Conservation (phyloP, 495 filamentous ascomycete species). For the Tuber umbilicatum region DNA sequence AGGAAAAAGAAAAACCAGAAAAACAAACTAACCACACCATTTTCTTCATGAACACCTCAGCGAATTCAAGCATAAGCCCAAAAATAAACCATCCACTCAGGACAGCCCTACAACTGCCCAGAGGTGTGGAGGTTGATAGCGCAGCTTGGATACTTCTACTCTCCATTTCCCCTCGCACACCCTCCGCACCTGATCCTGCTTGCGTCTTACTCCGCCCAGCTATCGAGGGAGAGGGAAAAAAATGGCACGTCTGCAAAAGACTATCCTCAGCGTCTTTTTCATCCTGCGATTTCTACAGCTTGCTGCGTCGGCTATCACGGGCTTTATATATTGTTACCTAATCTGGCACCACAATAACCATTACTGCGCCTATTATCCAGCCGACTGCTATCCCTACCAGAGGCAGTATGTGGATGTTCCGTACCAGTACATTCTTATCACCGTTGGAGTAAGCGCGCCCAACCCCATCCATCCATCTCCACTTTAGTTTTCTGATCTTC, state of each 20-base stretch:
- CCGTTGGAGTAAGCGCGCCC: background rate
- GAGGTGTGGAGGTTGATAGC: background rate
- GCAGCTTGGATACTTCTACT: background rate
- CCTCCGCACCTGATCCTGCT: background rate
- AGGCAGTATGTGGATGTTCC: background rate
- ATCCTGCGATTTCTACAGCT: conserved; percentile 10
- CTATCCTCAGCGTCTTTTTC: conserved; percentile 1
- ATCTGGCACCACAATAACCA: conserved; percentile 12
- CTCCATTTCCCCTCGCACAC: background rate
- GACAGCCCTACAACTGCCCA: background rate
- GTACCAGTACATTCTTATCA: conserved; percentile 11
- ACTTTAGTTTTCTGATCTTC: background rate
- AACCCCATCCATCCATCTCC: background rate
- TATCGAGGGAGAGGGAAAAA: background rate
- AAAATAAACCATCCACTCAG: background rate
- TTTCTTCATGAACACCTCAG: background rate
- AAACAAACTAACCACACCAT: conserved; percentile 4
- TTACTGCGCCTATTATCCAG: conserved; percentile 8
- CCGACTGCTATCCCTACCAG: background rate
- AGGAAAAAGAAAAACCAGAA: background rate
- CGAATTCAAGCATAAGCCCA: background rate
- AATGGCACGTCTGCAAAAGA: conserved; percentile 2
- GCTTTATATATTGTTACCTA: conserved; percentile 10
- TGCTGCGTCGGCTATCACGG: conserved; percentile 8
- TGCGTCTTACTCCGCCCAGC: background rate